Base-by-base conservation (phyloP, 345 rosid genomes). In the Erucastrum elatum region DNA sequence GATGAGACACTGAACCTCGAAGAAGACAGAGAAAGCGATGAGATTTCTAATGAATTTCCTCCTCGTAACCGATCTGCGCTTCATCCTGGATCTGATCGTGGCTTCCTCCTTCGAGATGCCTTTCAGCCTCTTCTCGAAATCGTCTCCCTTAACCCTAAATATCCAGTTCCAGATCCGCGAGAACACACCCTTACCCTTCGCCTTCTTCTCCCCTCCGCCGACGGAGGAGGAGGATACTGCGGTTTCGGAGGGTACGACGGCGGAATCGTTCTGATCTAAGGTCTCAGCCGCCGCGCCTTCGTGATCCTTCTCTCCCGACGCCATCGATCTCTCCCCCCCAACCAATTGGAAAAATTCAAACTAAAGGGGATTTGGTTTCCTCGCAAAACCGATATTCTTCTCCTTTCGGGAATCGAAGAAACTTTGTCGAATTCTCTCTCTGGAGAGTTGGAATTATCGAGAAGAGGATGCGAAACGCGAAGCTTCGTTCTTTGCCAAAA, bases 71-170 rank as follows among this genome's bases (percentile, higher is more conserved):
- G 94, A 86, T 80, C 97, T 79, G 66, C 84, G 77, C 70, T 87
- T 85, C 80, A 94, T 82, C 72, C 91, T 81, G 3, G 86, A 75
- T 34, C 90, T 83, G 68, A 92, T 85, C 4, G 76, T 60, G 5
- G 90, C 87, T 84, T 92, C 98, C 84, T 91, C 97, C 85, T 88
- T 94, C 16, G 92, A 87, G 53, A 94, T 91, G 64, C 82, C 67
- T 33, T 88, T 82, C 74, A 94, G 86, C 26, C 94, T 83, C 95
- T 92, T 92, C 97, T 90, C 94, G 74, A 94, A 90, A 85, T 94
- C 92, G 37, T 90, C 94, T 11, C 90, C 80, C 41, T 81, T 84
- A 49, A 74, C 71, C 70, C 90, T 84, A 80, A 90, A 92, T 39
- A 94, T 66, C 25, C 80, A 79, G 39, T 85, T 85, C 97, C 93